Conservation (phyloP, 805 yeast genomes). For the Cyberlindnera saturnus region DNA sequence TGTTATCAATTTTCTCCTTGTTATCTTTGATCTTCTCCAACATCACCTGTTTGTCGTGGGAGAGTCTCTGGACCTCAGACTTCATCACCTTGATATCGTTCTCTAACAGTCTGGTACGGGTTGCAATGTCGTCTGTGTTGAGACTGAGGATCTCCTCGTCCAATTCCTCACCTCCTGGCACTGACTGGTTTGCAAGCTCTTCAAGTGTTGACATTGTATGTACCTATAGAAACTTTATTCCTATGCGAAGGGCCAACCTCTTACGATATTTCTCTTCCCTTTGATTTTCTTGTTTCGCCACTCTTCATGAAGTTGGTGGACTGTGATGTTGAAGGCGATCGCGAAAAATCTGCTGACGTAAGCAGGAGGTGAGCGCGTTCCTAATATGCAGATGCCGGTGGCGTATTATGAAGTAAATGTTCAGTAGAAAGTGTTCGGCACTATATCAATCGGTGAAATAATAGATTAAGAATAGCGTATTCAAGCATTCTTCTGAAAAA, state of each 20-base stretch:
- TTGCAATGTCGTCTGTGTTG: slow-evolving; percentile 76
- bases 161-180: slow-evolving; percentile 34
- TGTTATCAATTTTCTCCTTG: slow-evolving; percentile 91
- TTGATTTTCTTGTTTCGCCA: background rate
- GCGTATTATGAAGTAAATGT: background rate
- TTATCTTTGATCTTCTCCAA: slow-evolving; percentile 90
- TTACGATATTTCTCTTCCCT: background rate
- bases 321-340: background rate
- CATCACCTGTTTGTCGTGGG: slow-evolving; percentile 93
- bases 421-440: too few species aligned
- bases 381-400: background rate
- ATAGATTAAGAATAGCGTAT: background rate
- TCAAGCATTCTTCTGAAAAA: background rate
- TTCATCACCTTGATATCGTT: slow-evolving; percentile 94
- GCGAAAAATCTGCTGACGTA: background rate
- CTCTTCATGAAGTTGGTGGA: background rate
- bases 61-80: slow-evolving; percentile 82
- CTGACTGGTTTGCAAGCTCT: slow-evolving; percentile 56
- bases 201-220: slow-evolving; percentile 74
- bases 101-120: slow-evolving; percentile 82
- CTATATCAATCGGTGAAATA: background rate
- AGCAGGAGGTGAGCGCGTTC: background rate
- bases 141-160: slow-evolving; percentile 78
- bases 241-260: background rate
- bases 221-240: background rate